Evolutionary conservation across 768 basidiomycete species (phyloP).

Genomic region (Tricholoma terreum): DNA sequence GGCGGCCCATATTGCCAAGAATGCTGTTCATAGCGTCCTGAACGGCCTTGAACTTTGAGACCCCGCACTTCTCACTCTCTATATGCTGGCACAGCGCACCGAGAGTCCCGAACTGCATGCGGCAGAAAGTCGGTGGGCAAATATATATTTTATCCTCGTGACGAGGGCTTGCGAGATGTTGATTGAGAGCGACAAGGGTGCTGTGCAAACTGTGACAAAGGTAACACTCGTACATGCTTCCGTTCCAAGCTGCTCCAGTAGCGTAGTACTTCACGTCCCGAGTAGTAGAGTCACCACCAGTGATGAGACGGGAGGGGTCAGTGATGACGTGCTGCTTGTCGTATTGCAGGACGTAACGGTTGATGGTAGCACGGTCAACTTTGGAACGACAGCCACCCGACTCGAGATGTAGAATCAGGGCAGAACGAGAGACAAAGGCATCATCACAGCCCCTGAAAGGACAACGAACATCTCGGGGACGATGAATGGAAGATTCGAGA

Average conservation of each 20-base stretch:
- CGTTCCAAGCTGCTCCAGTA: conserved; percentile 41
- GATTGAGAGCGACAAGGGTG: conserved; percentile 47
- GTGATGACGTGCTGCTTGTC: conserved; percentile 54
- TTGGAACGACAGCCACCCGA: conserved; percentile 54
- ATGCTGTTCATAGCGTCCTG: conserved; percentile 37
- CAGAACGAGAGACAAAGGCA: conserved; percentile 50
- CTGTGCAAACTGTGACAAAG: conserved; percentile 48
- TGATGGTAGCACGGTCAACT: conserved; percentile 36
- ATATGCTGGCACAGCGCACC: conserved; percentile 64
- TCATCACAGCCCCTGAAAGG: conserved; percentile 41
- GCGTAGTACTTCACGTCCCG: conserved; percentile 28
- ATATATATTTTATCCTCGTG: conserved; percentile 53
- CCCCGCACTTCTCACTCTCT: conserved; percentile 60
- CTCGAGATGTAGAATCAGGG: conserved; percentile 63
- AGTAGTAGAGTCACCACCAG: conserved; percentile 20
- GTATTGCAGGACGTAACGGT: conserved; percentile 37
- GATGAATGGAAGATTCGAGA: conserved; percentile 51
- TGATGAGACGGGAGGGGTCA: conserved; percentile 50
- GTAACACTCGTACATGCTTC: conserved; percentile 56
- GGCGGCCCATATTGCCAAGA: conserved; percentile 21
- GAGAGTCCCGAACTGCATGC: conserved; percentile 42
- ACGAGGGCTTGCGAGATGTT: conserved; percentile 60
- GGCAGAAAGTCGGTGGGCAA: conserved; percentile 51
- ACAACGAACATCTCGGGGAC: conserved; percentile 32
- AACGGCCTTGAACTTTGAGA: conserved; percentile 44